Evolutionary conservation across 352 stramenopile genomes (phyloP), one percentile per base, ranked within the genome.

Genomic region (Pythium volutum): DNA sequence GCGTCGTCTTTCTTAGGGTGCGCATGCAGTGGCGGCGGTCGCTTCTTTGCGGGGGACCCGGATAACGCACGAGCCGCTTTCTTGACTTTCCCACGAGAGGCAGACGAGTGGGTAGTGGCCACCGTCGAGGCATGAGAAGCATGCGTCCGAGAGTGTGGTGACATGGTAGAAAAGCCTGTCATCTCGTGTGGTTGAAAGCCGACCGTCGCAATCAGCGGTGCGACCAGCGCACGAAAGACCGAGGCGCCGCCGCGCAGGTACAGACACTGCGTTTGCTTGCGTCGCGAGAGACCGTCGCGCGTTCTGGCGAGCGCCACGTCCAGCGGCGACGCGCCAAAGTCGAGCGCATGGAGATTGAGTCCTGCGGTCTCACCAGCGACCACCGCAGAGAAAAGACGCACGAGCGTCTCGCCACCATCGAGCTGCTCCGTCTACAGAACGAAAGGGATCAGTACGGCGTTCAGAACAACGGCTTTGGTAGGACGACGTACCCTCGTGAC

Each of bases 191-290:
- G 77, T 34, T 74, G 73, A 51, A 77, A 87, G 16, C 68, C 73
- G 18, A 74, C 66, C 11, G 62, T 71, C 31, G 64, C 79, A 9
- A 89, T 76, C 54, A 81, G 69, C 23, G 72, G 75, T 18, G 64
- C 49, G 7, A 88, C 59, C 23, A 88, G 52, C 2, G 74, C 69
- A 34, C 71, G 62, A 46, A 84, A 88, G 6, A 88, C 63, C 0
- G 76, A 84, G 2, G 67, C 59, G 23, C 67, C 58, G 14, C 77
- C 80, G 10, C 75, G 70, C 29, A 89, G 64, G 38, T 87, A 89
- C 27, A 88, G 45, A 38, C 77, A 85, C 51, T 87, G 80, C 27
- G 70, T 70, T 51, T 76, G 71, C 47, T 84, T 86, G 42, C 77
- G 71, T 6, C 71, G 65, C 33, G 64, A 70, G 22, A 70, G 70